A percentile compares a stretch with the other conserved stretches of the same genome.
phyloP scores from a whole-genome alignment of 2,329 filamentous ascomycete species.

The Colletotrichum sp. region DNA sequence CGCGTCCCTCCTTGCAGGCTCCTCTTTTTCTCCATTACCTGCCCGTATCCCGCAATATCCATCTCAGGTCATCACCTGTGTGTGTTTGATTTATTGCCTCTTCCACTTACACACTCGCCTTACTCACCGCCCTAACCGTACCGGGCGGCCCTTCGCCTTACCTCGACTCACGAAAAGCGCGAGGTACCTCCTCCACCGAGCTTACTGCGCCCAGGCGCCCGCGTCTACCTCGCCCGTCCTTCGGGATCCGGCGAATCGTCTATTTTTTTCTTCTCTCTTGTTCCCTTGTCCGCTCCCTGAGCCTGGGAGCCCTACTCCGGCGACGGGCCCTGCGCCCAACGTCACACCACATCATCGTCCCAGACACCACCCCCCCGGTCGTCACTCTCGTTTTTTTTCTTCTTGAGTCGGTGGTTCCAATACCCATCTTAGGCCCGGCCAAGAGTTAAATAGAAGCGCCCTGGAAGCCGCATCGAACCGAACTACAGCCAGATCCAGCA shows the following conservation, averaged over 20 bases:
- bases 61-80: background rate
- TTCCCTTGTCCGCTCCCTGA: background rate
- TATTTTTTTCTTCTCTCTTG: background rate
- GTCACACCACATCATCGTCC: conserved; percentile 6
- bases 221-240: conserved; percentile 10
- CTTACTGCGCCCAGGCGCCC: background rate
- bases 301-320: background rate
- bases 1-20: background rate
- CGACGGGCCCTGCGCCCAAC: conserved; percentile 4
- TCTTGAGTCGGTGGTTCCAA: conserved; percentile 9
- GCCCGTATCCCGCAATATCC: background rate
- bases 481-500: background rate
- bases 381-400: background rate
- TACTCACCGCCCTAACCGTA: background rate
- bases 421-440: conserved; percentile 10
- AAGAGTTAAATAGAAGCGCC: conserved; percentile 7
- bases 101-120: background rate
- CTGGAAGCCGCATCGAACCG: background rate
- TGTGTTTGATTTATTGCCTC: background rate
- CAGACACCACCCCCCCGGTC: conserved; percentile 1
- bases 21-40: background rate
- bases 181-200: background rate
- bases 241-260: conserved; percentile 17
- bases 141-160: background rate
- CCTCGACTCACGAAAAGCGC: background rate